Conservation (phyloP, 1,284 basidiomycete species). For the Phenoliferia sp. region DNA sequence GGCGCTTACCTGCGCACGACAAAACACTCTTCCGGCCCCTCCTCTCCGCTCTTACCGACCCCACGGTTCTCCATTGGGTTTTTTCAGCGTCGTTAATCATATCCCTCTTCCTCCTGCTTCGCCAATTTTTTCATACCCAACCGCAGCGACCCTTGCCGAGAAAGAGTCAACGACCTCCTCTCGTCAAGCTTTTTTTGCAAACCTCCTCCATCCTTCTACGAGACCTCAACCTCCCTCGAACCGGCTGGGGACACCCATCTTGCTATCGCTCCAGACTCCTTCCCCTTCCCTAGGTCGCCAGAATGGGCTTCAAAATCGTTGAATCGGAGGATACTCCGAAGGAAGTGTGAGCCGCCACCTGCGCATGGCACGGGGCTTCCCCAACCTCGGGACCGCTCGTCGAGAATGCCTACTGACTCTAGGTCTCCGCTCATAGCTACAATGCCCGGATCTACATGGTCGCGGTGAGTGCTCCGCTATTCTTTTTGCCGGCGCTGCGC, state of each 20-base stretch:
- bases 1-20: not conserved
- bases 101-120: not conserved
- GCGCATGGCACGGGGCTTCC: not conserved
- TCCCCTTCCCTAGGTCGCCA: too few species aligned
- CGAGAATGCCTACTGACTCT: not conserved
- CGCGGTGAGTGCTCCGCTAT: constrained; percentile 1
- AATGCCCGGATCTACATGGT: constrained; percentile 10
- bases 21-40: too few species aligned
- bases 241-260: too few species aligned
- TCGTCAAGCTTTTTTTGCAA: too few species aligned
- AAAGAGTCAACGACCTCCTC: not conserved
- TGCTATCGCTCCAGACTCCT: too few species aligned
- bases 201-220: too few species aligned
- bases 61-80: not conserved
- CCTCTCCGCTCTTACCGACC: not conserved
- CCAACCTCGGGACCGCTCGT: not conserved
- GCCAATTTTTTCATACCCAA: not conserved
- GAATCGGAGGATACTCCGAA: constrained; percentile 9
- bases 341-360: constrained; percentile 2
- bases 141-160: not conserved
- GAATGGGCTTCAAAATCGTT: constrained; percentile 17
- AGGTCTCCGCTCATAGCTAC: not conserved
- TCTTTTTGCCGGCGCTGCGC: constrained; percentile 3
- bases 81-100: not conserved
- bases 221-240: too few species aligned